Base-by-base conservation (phyloP, 139 green algal genomes). In the Chlamydomonas applanata region DNA sequence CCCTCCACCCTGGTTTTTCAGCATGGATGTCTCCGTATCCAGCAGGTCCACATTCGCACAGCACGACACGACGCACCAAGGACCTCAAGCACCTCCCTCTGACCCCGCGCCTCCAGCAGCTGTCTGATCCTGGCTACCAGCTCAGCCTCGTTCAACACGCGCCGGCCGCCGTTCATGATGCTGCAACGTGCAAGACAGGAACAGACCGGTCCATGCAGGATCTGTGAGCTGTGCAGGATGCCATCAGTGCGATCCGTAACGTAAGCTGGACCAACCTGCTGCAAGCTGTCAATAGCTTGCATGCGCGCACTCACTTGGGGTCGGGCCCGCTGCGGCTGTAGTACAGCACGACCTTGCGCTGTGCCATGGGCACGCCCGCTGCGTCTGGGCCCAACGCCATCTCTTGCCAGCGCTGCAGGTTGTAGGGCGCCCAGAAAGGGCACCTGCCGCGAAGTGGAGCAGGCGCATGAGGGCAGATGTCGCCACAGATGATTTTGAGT, bases 311-410 rank as follows among this genome's bases (percentile, higher is more conserved):
- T 11, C 11, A 49, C 40, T 49, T 49, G 7, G 40, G 40, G 40
- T 49, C 40, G 11, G 40, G 22, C 9, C 22, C 54, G 19, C 54
- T 62, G 54, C 73, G 49, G 63, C 49, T 78, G 63, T 78, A 78
- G 46, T 66, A 78, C 25, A 78, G 19, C 2, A 78, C 73, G 24
- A 78, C 73, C 49, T 78, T 78, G 11, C 73, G 61, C 3, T 73
- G 14, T 13, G 49, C 49, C 32, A 78, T 65, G 0, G 73, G 73
- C 49, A 78, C 73, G 0, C 32, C 45, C 16, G 73, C 61, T 13
- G 73, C 30, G 3, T 73, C 73, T 5, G 63, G 49, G 0, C 73
- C 63, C 33, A 78, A 24, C 2, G 71, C 63, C 63, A 73, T 54
- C 63, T 78, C 73, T 62, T 78, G 73, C 5, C 54, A 62, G 4